Evolutionary conservation across 306 rosid genomes (phyloP).

Genomic region (Coriaria nepalensis): DNA sequence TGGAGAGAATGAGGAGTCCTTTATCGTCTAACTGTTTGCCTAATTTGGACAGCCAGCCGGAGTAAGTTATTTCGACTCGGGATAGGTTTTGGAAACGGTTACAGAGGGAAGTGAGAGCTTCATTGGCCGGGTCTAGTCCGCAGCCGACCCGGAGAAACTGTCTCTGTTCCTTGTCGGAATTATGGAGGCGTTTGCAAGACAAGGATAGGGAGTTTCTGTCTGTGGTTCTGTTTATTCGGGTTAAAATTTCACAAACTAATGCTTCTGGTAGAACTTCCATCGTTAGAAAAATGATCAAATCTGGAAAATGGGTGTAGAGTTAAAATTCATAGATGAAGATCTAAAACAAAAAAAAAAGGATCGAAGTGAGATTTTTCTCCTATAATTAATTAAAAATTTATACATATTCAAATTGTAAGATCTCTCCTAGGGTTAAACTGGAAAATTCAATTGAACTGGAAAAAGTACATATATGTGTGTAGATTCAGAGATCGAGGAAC

Average conservation of each 20-base stretch:
- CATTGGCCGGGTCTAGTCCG: constrained; percentile 81
- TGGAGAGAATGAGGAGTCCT: constrained; percentile 59
- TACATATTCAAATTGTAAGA: too few species aligned
- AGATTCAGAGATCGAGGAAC: too few species aligned
- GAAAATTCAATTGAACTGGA: too few species aligned
- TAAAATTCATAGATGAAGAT: too few species aligned
- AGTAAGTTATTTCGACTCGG: constrained; percentile 54
- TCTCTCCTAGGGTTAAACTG: too few species aligned
- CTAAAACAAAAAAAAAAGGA: too few species aligned
- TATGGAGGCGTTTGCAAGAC: constrained; percentile 39
- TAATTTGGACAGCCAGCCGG: constrained; percentile 89
- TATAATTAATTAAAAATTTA: too few species aligned
- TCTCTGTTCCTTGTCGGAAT: constrained; percentile 59
- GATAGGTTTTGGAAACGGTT: constrained; percentile 51
- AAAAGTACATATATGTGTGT: too few species aligned
- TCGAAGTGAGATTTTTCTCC: too few species aligned
- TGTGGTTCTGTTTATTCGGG: constrained; percentile 37
- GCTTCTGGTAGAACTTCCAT: constrained; percentile 74
- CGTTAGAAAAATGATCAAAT: not conserved
- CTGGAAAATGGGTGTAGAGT: too few species aligned
- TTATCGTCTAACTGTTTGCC: constrained; percentile 82
- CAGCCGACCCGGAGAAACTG: constrained; percentile 57
- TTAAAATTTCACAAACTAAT: constrained; percentile 75
- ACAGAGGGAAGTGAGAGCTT: constrained; percentile 56
- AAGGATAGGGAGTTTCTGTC: constrained; percentile 57